A percentile compares a stretch with the other conserved stretches of the same genome.
These are phyloP conservation scores for Avena insularis DNA, from an alignment of 176 grass and related monocot species.

Conservation along the genomic window DNA sequence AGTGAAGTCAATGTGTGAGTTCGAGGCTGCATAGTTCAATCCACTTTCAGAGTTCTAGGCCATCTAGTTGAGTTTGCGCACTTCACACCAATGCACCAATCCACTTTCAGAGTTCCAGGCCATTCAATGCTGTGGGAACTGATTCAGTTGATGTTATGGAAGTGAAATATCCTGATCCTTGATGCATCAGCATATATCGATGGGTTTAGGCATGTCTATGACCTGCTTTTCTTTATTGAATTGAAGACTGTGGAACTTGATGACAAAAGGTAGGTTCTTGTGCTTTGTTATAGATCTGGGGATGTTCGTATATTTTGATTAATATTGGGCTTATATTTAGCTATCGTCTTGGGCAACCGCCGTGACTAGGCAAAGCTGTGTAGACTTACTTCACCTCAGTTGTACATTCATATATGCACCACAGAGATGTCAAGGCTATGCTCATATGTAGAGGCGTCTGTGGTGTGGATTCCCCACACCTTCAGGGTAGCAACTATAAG, in stretches of 20 bases:
- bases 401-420: slow-evolving; percentile 10
- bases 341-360: not conserved
- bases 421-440: not conserved
- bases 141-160: not conserved
- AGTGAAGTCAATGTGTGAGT: not conserved
- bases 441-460: not conserved
- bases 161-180: not conserved
- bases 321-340: not conserved
- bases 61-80: not conserved
- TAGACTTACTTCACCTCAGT: not conserved
- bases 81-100: not conserved
- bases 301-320: not conserved
- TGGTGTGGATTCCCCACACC: not conserved
- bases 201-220: not conserved
- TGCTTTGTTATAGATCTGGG: not conserved
- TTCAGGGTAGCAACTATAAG: not conserved
- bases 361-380: not conserved
- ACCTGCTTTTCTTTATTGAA: not conserved
- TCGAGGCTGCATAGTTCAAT: not conserved
- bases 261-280: not conserved
- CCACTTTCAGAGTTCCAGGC: not conserved
- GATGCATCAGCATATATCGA: not conserved
- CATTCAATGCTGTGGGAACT: not conserved
- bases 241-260: not conserved
- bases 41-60: not conserved